Evolutionary conservation across 176 grass and related monocot genomes (phyloP), one percentile per base, ranked within the genome.

Genomic region (Oryza longistaminata): DNA sequence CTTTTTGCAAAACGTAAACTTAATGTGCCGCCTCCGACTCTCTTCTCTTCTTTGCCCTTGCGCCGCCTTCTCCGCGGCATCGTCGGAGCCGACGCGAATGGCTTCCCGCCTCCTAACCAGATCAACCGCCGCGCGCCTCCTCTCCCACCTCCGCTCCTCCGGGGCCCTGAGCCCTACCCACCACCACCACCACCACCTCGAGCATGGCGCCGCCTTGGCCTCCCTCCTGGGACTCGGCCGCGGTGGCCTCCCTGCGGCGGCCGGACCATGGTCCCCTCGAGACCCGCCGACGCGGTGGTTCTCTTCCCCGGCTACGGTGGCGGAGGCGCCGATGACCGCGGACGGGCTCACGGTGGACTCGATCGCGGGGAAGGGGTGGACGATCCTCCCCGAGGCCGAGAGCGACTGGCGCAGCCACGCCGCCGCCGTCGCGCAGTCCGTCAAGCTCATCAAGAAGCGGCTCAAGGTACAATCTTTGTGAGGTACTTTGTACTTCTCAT

Each of bases 341-440:
- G 96, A 94, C 46, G 96, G 96, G 1, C 73, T 98, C 66, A 95
- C 91, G 74, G 88, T 94, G 13, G 91, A 93, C 13, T 94, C 85
- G 6, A 95, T 98, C 33, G 78, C 71, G 0, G 66, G 78, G n/a
- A 98, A 98, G 83, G 83, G 90, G 76, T 98, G 96, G 96, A 87
- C 91, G 58, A 98, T 98, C 77, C 83, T 95, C 14, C 91, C 87
- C 12, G 93, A 95, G 81, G 45, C 73, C 21, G 91, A 93, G 76
- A 89, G 91, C 89, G 96, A 98, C 70, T 98, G 96, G 93, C 85
- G 96, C 62, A 98, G 96, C 87, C 96, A 98, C 45, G 91, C 96
- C 11, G 89, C 96, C 35, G 91, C 96, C 33, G 87, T 95, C 45
- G 89, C 93, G 21, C 96, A 90, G 77, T 98, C 96, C 27, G 76